These are phyloP conservation scores for Nicotiana otophora DNA, from an alignment of 257 asterid genomes.

Conservation along the genomic window DNA sequence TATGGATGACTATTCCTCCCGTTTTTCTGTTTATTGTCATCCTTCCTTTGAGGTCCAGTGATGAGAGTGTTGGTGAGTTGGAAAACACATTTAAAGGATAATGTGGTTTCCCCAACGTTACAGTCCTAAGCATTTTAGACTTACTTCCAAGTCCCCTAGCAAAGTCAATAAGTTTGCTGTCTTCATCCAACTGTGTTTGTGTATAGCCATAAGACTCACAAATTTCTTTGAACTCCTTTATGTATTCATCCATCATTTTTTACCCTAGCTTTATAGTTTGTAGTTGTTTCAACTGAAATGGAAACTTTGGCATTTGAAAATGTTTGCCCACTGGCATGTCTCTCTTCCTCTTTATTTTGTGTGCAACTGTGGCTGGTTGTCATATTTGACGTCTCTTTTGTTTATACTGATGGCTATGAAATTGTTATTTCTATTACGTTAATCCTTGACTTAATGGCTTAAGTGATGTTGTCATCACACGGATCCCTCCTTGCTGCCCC, in stretches of 20 bases:
- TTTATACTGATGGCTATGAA: not conserved
- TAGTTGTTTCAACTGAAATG: not conserved
- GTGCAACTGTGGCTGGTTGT: conserved; percentile 21
- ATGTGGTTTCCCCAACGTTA: too few species aligned
- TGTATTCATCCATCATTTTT: too few species aligned
- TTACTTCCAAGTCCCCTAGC: too few species aligned
- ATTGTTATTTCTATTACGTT: not conserved
- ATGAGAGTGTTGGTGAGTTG: not conserved
- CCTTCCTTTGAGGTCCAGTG: not conserved
- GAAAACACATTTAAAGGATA: not conserved
- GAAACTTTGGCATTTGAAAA: not conserved
- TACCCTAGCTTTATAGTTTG: too few species aligned
- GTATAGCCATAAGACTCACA: too few species aligned
- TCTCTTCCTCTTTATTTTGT: not conserved
- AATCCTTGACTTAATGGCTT: not conserved
- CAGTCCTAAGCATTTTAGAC: too few species aligned
- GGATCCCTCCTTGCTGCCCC: not conserved
- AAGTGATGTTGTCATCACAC: not conserved
- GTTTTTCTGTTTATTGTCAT: not conserved
- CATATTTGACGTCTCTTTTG: conserved; percentile 4
- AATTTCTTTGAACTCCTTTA: too few species aligned
- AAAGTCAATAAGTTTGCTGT: too few species aligned
- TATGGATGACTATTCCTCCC: not conserved
- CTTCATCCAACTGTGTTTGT: too few species aligned
- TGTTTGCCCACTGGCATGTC: not conserved